Conservation (phyloP, 331 rosid genomes). For the Telfairia occidentalis region DNA sequence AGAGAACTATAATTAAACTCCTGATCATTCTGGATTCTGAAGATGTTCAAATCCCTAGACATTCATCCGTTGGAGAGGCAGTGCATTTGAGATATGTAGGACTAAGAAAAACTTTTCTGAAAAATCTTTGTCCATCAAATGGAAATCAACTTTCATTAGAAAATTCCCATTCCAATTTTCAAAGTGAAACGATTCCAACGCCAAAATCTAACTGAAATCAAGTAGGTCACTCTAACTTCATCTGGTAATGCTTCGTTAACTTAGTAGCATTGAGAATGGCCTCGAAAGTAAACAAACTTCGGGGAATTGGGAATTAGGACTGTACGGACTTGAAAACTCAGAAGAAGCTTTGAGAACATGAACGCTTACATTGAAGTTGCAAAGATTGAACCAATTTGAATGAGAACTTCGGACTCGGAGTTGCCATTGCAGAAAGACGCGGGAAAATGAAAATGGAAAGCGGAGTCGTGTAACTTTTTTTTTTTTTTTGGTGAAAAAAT, state of each 20-base stretch:
- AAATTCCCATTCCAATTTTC: not conserved
- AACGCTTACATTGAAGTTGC: not conserved
- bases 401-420: not conserved
- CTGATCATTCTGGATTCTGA: not conserved
- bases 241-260: not conserved
- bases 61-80: not conserved
- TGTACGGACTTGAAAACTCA: not conserved
- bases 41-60: not conserved
- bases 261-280: not conserved
- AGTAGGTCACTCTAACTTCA: not conserved
- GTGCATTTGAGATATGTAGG: not conserved
- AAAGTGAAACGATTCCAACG: not conserved
- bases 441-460: too few species aligned
- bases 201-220: not conserved
- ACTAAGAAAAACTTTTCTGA: not conserved
- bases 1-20: not conserved
- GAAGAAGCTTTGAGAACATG: not conserved
- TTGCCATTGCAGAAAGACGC: not conserved
- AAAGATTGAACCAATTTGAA: not conserved
- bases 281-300: not conserved
- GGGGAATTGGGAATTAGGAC: not conserved
- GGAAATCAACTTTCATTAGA: not conserved
- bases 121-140: not conserved
- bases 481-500: too few species aligned
- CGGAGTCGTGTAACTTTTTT: too few species aligned